Conservation (phyloP, 257 asterid genomes). For the Plantago ovata region DNA sequence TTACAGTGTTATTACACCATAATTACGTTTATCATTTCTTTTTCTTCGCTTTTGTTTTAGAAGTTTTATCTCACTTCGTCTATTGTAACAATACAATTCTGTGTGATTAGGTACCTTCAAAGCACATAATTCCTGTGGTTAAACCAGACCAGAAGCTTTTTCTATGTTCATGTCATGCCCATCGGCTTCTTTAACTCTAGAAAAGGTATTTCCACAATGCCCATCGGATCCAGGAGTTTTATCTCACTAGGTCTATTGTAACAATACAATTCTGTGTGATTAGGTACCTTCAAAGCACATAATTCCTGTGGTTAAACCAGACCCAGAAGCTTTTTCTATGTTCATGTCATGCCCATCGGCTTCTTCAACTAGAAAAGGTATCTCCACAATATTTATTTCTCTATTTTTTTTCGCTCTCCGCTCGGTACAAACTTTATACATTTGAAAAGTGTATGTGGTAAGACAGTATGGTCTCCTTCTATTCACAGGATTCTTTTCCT, state of each 20-base stretch:
- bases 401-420: no score
- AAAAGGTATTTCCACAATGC: no score
- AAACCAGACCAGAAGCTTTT: no score
- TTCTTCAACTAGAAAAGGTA: constrained; percentile 64
- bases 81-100: constrained; percentile 18
- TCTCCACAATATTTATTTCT: constrained; percentile 2
- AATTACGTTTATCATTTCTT: background rate
- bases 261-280: constrained; percentile 19
- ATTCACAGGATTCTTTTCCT: no score
- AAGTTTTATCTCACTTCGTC: background rate
- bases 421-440: no score
- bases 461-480: constrained; percentile 1
- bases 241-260: constrained; percentile 13
- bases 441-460: constrained; percentile 9
- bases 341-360: constrained; percentile 96
- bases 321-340: constrained; percentile 93
- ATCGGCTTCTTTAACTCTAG: no score
- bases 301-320: constrained; percentile 92
- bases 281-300: constrained; percentile 78
- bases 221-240: no score
- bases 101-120: constrained; percentile 54
- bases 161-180: no score
- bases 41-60: background rate
- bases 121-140: constrained; percentile 87
- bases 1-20: constrained; percentile 42